phyloP scores from a whole-genome alignment of 495 filamentous ascomycete species.

The Trichocladium antarcticum region DNA sequence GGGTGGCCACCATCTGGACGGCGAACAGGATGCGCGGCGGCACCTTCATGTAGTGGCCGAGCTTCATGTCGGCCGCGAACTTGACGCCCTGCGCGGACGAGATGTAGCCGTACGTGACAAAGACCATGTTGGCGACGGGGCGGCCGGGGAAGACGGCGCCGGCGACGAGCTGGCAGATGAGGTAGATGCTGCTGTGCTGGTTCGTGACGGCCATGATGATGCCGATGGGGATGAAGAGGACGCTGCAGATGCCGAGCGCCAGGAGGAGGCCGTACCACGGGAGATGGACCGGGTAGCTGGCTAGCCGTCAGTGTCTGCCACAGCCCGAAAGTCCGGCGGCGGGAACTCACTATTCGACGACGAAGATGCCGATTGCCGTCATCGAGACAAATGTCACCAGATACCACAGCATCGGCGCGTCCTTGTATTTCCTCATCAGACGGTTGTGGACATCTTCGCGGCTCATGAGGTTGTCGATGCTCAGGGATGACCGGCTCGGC shows the following conservation, averaged over 20 bases:
- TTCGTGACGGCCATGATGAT: constrained; percentile 83
- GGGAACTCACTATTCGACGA: constrained; percentile 59
- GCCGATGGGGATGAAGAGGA: constrained; percentile 69
- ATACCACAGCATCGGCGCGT: constrained; percentile 73
- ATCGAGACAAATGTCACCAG: constrained; percentile 55
- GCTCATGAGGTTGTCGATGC: constrained; percentile 47
- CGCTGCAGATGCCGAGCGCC: constrained; percentile 57
- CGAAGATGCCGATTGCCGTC: constrained; percentile 64
- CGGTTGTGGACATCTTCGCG: constrained; percentile 69
- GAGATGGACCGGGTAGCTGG: constrained; percentile 59
- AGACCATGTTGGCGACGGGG: constrained; percentile 81
- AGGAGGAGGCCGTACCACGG: constrained; percentile 71
- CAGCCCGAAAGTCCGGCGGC: background rate
- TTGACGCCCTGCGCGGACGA: constrained; percentile 75
- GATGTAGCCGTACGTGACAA: constrained; percentile 76
- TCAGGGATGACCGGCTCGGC: constrained; percentile 27
- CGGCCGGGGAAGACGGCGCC: constrained; percentile 68
- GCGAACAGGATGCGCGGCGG: constrained; percentile 68
- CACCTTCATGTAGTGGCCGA: constrained; percentile 91
- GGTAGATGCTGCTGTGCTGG: constrained; percentile 67
- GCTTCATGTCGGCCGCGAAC: constrained; percentile 76
- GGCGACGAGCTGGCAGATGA: constrained; percentile 73
- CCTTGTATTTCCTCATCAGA: constrained; percentile 61
- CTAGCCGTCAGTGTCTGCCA: constrained; percentile 7
- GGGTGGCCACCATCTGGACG: constrained; percentile 70